These are phyloP conservation scores for Echites panduratus DNA, from an alignment of 257 asterid genomes.

Conservation along the genomic window DNA sequence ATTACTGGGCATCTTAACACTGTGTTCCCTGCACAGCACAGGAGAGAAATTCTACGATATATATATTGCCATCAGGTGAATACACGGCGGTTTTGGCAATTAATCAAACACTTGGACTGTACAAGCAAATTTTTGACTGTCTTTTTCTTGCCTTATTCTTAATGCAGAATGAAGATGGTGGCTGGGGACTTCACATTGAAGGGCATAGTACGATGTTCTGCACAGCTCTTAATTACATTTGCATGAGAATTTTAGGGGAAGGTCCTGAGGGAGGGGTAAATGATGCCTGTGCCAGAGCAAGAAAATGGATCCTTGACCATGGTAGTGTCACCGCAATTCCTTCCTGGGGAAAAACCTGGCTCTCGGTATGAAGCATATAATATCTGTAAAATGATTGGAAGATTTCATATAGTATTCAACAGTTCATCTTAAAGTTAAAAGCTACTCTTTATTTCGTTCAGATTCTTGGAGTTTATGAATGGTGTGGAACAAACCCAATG, in stretches of 20 bases:
- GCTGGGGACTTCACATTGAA: slow-evolving; percentile 51
- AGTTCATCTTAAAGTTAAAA: neutral
- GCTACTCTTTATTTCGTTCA: slow-evolving; percentile 7
- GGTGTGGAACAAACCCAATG: slow-evolving; percentile 30
- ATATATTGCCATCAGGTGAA: slow-evolving; percentile 32
- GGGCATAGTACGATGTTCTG: slow-evolving; percentile 49
- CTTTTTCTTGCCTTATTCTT: neutral
- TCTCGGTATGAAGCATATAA: slow-evolving; percentile 22
- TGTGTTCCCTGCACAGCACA: slow-evolving; percentile 26
- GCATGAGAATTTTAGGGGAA: slow-evolving; percentile 36
- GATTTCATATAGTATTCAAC: neutral
- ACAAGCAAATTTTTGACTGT: neutral
- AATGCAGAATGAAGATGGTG: slow-evolving; percentile 46
- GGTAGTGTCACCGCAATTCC: slow-evolving; percentile 34
- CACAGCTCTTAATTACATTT: slow-evolving; percentile 28
- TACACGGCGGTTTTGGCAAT: neutral
- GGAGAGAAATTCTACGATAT: slow-evolving; percentile 30
- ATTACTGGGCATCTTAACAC: too few species aligned
- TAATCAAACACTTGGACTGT: neutral
- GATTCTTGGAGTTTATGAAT: slow-evolving; percentile 26
- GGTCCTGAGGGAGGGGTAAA: slow-evolving; percentile 25
- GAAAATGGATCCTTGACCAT: slow-evolving; percentile 45
- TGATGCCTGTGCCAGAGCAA: slow-evolving; percentile 23
- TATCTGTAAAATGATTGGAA: neutral
- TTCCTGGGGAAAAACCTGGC: slow-evolving; percentile 55